A percentile compares a stretch with the other conserved stretches of the same genome.
Conservation (phyloP, 2,329 filamentous ascomycete species). For the Rhinocladiella similis region DNA sequence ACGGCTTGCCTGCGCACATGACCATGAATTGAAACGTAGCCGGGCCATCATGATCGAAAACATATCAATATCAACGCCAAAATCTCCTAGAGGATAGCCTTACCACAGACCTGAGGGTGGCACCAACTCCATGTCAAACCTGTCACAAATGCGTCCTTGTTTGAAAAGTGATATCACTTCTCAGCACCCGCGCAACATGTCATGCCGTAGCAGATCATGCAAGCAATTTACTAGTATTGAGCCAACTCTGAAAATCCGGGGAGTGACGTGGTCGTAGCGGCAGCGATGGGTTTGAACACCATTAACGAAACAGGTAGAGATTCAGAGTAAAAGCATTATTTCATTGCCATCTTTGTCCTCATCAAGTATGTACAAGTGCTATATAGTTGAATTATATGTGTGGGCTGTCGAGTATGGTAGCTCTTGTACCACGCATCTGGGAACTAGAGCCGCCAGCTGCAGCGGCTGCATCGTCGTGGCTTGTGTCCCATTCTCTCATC, state of each 20-base stretch:
- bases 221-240: background rate
- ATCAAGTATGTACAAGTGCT: background rate
- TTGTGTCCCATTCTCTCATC: constrained; percentile 81
- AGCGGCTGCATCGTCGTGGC: background rate
- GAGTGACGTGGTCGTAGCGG: background rate
- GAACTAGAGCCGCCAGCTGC: background rate
- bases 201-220: background rate
- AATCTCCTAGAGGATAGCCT: constrained; percentile 4
- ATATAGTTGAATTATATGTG: constrained; percentile 12
- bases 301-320: too few relatives aligned
- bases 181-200: background rate
- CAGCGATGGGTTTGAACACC: background rate
- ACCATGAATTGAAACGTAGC: background rate
- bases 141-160: background rate
- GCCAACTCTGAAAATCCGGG: background rate
- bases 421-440: background rate
- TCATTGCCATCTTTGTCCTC: background rate
- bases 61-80: constrained; percentile 1
- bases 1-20: background rate
- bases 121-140: constrained; percentile 2
- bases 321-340: too few relatives aligned
- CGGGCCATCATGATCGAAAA: background rate
- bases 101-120: background rate
- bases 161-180: background rate
- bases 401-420: constrained; percentile 13